Conservation (phyloP, 192 early-diverging fungal species). For the Gaertneriomyces sp. region DNA sequence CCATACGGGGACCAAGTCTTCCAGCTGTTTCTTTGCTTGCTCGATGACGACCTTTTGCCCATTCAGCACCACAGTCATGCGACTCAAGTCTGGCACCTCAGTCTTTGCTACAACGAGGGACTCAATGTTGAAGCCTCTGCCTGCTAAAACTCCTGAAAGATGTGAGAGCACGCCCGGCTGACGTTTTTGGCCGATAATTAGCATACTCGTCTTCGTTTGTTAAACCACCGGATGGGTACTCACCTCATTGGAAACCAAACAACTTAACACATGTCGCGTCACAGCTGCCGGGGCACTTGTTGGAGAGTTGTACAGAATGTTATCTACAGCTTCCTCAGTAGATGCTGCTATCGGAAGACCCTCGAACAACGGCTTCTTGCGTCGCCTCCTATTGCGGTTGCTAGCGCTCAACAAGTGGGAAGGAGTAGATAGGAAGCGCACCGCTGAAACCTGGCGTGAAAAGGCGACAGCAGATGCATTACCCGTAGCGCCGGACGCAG, state of each 20-base stretch:
- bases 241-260: conserved; percentile 82
- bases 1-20: conserved; percentile 97
- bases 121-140: conserved; percentile 96
- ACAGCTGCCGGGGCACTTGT: conserved; percentile 42
- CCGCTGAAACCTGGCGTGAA: no score
- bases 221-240: conserved; percentile 70
- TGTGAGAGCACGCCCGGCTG: conserved; percentile 51
- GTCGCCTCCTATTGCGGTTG: conserved; percentile 5
- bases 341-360: conserved; percentile 53
- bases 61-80: conserved; percentile 95
- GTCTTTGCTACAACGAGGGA: conserved; percentile 94
- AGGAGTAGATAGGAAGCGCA: conserved; percentile 10
- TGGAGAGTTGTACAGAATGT: conserved; percentile 97
- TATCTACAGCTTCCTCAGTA: conserved; percentile 92
- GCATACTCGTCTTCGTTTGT: conserved; percentile 45
- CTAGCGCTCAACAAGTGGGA: conserved; percentile 12
- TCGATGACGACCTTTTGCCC: conserved; percentile 80
- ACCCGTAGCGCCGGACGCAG: no score
- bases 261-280: conserved; percentile 88
- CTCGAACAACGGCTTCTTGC: conserved; percentile 36
- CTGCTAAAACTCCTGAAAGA: conserved; percentile 74
- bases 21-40: conserved; percentile 90
- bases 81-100: conserved; percentile 84
- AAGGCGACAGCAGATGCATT: no score
- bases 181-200: no score